Evolutionary conservation across 495 filamentous ascomycete species (phyloP).

Genomic region (Podospora anserina): DNA sequence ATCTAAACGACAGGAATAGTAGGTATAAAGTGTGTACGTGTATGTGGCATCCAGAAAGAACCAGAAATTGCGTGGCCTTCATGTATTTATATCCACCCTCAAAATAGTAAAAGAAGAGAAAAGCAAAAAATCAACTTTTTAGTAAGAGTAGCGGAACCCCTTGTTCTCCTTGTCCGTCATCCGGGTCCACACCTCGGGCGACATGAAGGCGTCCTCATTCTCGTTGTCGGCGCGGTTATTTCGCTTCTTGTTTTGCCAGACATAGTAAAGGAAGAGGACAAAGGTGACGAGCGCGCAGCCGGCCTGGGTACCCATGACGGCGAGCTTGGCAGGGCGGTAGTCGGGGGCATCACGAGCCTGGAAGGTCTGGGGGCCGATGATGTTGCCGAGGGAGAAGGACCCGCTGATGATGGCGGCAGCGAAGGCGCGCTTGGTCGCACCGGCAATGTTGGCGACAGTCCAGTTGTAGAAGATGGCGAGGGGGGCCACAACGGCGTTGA

Average conservation of each 20-base stretch:
- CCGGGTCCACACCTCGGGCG: constrained; percentile 34
- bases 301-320: constrained; percentile 44
- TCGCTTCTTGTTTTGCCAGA: constrained; percentile 38
- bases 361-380: constrained; percentile 68
- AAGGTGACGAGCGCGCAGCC: constrained; percentile 35
- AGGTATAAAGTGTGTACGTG: not conserved
- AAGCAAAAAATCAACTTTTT: not conserved
- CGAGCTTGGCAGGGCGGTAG: constrained; percentile 61
- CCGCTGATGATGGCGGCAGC: constrained; percentile 52
- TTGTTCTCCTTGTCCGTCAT: constrained; percentile 43
- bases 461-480: constrained; percentile 45
- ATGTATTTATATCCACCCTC: not conserved
- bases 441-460: constrained; percentile 38
- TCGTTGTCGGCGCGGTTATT: constrained; percentile 20
- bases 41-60: not conserved
- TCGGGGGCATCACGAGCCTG: constrained; percentile 56
- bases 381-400: constrained; percentile 62
- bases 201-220: constrained; percentile 31
- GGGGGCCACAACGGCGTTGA: constrained; percentile 57
- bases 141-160: constrained; percentile 38
- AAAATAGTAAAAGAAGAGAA: not conserved
- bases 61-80: not conserved
- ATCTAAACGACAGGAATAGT: not conserved
- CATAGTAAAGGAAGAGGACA: constrained; percentile 35
- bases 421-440: constrained; percentile 40